Evolutionary conservation across 805 yeast species (phyloP), one percentile per base, ranked within the genome.

Genomic region (Cyberlindnera subsufficiens): DNA sequence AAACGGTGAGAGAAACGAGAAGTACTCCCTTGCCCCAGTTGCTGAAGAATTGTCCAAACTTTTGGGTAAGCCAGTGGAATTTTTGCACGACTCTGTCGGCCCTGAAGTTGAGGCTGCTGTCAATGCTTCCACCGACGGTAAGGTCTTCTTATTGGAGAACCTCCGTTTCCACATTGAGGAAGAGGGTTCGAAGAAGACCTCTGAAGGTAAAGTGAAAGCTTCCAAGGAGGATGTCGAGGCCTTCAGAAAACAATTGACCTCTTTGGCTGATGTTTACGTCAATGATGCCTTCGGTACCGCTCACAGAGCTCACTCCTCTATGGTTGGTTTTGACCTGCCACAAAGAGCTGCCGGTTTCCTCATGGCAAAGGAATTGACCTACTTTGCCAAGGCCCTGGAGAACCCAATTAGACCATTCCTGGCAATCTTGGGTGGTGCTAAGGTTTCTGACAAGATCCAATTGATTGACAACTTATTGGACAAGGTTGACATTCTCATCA

Each of bases 261-360:
- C 89, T 44, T 77, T 93, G 62, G 98, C 97, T 56, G 99, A 93
- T 63, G 96, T 93, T 53, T 93, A 93, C 77, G 80, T 93, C 67
- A 84, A 93, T 74, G 99, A 93, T 68, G 98, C 97, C 46, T 93
- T 93, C 63, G 99, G 99, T 69, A 93, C 99, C 52, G 97, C 98
- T 45, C 99, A 93, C 85, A 88, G 99, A 78, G 99, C 99, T 52
- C 99, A 93, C 78, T 89, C 97, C 43, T 93, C 99, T 38, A 91
- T 93, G 90, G 99, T 93, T 61, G 99, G 99, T 65, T 77, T 93
- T 59, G 90, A 91, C 59, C 78, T 88, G 60, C 90, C 95, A 52
- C 90, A 88, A 74, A 86, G 93, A 74, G 99, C 98, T 60, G 85
- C 97, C 54, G 99, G 99, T 69, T 95, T 91, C 96, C 76, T 93